phyloP scores from a whole-genome alignment of 106 monocot species.

The Dendrobium chrysotoxum region DNA sequence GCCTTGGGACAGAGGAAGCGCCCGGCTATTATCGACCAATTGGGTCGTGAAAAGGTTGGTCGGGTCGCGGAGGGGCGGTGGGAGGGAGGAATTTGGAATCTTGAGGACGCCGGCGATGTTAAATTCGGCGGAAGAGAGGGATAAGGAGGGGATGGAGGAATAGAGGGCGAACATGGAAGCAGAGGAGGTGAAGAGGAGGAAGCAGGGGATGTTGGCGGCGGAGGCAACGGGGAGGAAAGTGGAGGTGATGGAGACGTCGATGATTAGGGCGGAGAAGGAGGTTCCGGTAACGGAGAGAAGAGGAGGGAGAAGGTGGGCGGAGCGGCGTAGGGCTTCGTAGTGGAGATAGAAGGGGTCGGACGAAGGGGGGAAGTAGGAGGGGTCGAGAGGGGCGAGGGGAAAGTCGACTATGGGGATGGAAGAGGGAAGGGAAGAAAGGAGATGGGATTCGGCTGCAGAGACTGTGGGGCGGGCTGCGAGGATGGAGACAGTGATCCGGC shows the following conservation, averaged over 20 bases:
- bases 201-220: conserved; percentile 13
- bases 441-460: conserved; percentile 2
- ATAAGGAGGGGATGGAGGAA: conserved; percentile 20
- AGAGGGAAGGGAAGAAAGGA: conserved; percentile 28
- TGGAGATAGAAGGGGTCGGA: conserved; percentile 53
- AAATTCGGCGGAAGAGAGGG: conserved; percentile 2
- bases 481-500: no score
- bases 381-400: conserved; percentile 5
- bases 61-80: conserved; percentile 18
- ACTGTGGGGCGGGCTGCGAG: no score
- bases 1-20: conserved; percentile 10
- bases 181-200: conserved; percentile 29
- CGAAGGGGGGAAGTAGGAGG: conserved; percentile 4
- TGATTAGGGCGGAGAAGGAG: conserved; percentile 20
- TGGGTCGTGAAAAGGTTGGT: conserved; percentile 17
- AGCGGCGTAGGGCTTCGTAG: conserved; percentile 30
- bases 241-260: conserved; percentile 23
- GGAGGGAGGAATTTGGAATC: conserved; percentile 1
- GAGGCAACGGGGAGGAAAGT: conserved; percentile 17
- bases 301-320: conserved; percentile 1
- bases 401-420: conserved; percentile 14
- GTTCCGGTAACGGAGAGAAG: conserved; percentile 13
- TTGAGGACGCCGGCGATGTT: conserved; percentile 19
- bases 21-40: conserved; percentile 22
- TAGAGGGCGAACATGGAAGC: conserved; percentile 6